Evolutionary conservation across 805 yeast genomes (phyloP), one percentile per base, ranked within the genome.

Genomic region (Metschnikowia vanudenii): DNA sequence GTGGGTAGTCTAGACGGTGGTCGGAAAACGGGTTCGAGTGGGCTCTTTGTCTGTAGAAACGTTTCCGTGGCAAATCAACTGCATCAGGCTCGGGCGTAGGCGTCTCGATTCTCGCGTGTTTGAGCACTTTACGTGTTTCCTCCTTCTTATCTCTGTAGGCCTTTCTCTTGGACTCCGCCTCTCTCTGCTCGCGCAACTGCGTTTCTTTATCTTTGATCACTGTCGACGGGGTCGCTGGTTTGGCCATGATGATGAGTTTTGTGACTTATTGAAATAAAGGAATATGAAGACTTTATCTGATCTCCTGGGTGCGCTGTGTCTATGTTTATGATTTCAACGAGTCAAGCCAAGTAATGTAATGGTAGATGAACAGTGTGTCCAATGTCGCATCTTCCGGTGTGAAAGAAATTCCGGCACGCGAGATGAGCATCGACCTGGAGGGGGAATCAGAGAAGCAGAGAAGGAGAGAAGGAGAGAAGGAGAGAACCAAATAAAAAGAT

Each of bases 21-120:
- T 94, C 99, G 16, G 96, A 87, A 60, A 94, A 94, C 18, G 98
- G 98, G 62, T 94, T 94, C 2, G 97, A 90, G 63, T 94, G 99
- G 1, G 99, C 99, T 67, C 99, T 74, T 68, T 94, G 99, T 64
- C 99, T 80, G 65, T 94, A 94, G 62, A 78, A 94, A 57, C 94
- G 78, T 64, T 94, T 86, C 60, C 82, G 79, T 41, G 97, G 97
- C 41, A 90, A 71, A 48, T 83, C 82, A 20, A 69, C 64, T 7
- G 60, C 59, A 24, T 61, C 57, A 22, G 56, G 53, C 26, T 55
- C 57, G 13, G 58, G 58, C 2, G 58, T 53, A 17, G 60, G 56
- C 38, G 64, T 66, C 26, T 71, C 78, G 46, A 79, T 69, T 33
- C 73, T 62, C 12, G 76, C 79, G 37, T 69, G 74, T 55, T 78